phyloP scores from a whole-genome alignment of 2,329 filamentous ascomycete species.

The Elsinoe ampelina region DNA sequence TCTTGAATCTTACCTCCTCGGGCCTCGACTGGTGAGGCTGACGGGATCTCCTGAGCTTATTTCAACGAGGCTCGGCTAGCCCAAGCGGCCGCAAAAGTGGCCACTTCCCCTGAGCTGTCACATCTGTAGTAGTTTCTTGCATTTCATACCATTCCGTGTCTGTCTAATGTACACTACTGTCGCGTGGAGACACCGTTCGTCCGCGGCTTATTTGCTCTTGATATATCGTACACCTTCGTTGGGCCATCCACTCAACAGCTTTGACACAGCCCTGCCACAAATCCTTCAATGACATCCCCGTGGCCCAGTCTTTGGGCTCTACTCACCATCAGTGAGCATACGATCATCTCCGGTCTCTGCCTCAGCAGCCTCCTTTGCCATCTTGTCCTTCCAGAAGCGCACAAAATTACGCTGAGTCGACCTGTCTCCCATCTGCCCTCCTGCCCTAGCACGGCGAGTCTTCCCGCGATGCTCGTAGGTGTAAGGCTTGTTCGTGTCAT shows the following conservation, averaged over 20 bases:
- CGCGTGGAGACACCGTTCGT: too few species aligned
- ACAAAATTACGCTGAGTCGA: neutral
- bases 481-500: neutral
- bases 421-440: neutral
- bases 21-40: neutral
- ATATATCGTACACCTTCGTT: too few species aligned
- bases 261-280: too few species aligned
- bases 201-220: too few species aligned
- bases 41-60: constrained; percentile 8
- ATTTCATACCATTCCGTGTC: neutral
- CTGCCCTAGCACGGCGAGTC: neutral
- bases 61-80: neutral
- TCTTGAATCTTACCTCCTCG: neutral
- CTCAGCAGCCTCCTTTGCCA: neutral
- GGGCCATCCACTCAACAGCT: too few species aligned
- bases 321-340: neutral
- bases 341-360: neutral
- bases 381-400: neutral
- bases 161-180: neutral
- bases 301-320: too few species aligned
- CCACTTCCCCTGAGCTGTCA: neutral
- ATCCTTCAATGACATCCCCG: too few species aligned
- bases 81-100: neutral
- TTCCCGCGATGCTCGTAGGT: neutral
- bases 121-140: neutral